Percentiles rank a stretch among this genome's conserved stretches.
phyloP scores from a whole-genome alignment of 2,329 filamentous ascomycete species.

The Ophiostoma australiae region DNA sequence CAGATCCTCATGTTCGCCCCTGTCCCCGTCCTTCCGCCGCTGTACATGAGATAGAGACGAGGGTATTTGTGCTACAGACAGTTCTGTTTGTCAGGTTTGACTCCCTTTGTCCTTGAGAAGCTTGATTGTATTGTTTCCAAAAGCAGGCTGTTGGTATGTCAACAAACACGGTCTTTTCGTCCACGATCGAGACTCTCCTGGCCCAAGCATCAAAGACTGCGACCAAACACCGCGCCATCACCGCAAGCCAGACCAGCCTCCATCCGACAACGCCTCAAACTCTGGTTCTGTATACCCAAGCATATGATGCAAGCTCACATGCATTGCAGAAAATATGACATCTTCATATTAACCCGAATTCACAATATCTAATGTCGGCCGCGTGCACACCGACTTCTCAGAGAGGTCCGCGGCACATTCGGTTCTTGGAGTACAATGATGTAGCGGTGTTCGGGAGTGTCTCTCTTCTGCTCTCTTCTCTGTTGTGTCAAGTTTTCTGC shows the following conservation, averaged over 20 bases:
- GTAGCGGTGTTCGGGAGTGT: conserved; percentile 17
- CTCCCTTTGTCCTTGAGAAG: neutral
- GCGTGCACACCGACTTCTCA: conserved; percentile 22
- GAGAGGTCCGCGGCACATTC: neutral
- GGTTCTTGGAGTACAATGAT: neutral
- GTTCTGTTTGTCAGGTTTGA: neutral
- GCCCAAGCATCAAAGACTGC: neutral
- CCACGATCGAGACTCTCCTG: neutral
- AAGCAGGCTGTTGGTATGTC: neutral
- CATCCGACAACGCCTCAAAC: neutral
- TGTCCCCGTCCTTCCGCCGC: neutral
- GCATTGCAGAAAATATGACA: neutral
- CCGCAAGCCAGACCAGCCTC: neutral
- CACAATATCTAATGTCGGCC: neutral
- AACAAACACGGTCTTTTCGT: neutral
- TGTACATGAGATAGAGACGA: neutral
- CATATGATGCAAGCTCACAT: neutral
- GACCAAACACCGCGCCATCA: neutral
- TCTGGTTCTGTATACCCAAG: neutral
- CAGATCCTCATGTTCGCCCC: no score
- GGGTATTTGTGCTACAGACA: neutral
- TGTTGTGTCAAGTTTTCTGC: neutral
- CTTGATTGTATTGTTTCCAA: neutral
- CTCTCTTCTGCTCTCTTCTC: neutral
- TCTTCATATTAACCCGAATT: neutral